Evolutionary conservation across 108 stramenopile genomes (phyloP).

Genomic region (Cyclotella sp.): DNA sequence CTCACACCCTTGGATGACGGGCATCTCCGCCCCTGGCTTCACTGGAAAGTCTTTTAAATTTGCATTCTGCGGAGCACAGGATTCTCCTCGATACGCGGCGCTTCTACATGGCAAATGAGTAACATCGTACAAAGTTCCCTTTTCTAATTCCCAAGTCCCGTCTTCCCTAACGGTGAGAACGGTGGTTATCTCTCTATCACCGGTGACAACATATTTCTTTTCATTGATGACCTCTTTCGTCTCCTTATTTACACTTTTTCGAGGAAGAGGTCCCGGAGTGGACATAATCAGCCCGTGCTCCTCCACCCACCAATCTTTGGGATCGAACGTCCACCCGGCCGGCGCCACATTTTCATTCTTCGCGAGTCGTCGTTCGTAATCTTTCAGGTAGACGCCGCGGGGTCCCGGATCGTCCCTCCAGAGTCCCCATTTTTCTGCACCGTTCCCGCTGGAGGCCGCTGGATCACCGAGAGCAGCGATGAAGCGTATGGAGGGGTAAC

Average conservation of each 20-base stretch:
- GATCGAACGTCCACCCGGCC: conserved; percentile 84
- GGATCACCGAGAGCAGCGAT: conserved; percentile 86
- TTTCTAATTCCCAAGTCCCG: conserved; percentile 52
- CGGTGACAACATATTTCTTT: conserved; percentile 54
- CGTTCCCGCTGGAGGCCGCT: conserved; percentile 56
- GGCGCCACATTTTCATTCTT: conserved; percentile 65
- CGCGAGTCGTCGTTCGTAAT: conserved; percentile 59
- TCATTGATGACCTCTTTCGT: conserved; percentile 39
- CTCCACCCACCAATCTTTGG: conserved; percentile 85
- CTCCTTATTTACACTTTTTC: conserved; percentile 68
- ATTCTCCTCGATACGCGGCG: conserved; percentile 45
- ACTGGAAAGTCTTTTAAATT: conserved; percentile 54
- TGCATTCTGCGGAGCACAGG: conserved; percentile 46
- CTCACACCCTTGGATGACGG: conserved; percentile 38
- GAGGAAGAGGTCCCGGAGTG: conserved; percentile 44
- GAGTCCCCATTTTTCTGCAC: conserved; percentile 73
- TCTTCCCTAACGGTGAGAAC: conserved; percentile 46
- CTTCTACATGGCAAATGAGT: conserved; percentile 60
- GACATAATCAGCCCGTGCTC: conserved; percentile 76
- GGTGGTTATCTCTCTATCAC: conserved; percentile 50
- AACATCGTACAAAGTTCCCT: conserved; percentile 57
- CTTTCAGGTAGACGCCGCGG: conserved; percentile 73
- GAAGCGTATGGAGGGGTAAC: conserved; percentile 76
- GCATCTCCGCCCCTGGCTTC: conserved; percentile 61
- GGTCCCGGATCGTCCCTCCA: conserved; percentile 89